Conservation (phyloP, 1,139 yeast species). For the Candida dubliniensis region DNA sequence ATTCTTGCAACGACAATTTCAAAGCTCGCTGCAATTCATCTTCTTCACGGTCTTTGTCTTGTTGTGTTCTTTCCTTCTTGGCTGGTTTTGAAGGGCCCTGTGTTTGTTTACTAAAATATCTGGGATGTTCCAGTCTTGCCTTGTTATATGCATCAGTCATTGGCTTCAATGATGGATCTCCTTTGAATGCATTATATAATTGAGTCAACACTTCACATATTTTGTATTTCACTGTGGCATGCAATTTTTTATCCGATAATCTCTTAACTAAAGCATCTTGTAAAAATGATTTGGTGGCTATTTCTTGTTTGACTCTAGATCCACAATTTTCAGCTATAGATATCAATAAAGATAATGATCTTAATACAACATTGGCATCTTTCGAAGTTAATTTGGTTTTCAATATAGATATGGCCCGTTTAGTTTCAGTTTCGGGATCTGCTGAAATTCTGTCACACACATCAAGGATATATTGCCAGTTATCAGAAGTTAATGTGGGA, state of each 20-base stretch:
- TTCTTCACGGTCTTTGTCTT: slow-evolving; percentile 64
- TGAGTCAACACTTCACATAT: slow-evolving; percentile 70
- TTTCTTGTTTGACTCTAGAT: slow-evolving; percentile 76
- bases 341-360: slow-evolving; percentile 68
- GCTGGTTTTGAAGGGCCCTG: slow-evolving; percentile 60
- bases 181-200: slow-evolving; percentile 54
- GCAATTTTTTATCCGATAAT: slow-evolving; percentile 59
- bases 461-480: slow-evolving; percentile 80
- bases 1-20: slow-evolving; percentile 73
- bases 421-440: slow-evolving; percentile 65
- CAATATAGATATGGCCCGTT: slow-evolving; percentile 51
- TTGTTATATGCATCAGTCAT: slow-evolving; percentile 62
- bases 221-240: slow-evolving; percentile 64
- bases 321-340: slow-evolving; percentile 95
- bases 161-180: slow-evolving; percentile 74
- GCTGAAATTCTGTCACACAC: slow-evolving; percentile 78
- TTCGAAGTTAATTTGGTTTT: slow-evolving; percentile 53
- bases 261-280: slow-evolving; percentile 51
- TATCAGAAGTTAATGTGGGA: slow-evolving; percentile 75
- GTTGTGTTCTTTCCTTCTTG: slow-evolving; percentile 50
- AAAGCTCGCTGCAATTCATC: slow-evolving; percentile 78
- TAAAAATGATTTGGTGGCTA: slow-evolving; percentile 71
- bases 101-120: slow-evolving; percentile 29
- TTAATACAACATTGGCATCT: slow-evolving; percentile 80
- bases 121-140: slow-evolving; percentile 43